Evolutionary conservation across 805 yeast species (phyloP), one percentile per base, ranked within the genome.

Genomic region (Komagataella pastoris): DNA sequence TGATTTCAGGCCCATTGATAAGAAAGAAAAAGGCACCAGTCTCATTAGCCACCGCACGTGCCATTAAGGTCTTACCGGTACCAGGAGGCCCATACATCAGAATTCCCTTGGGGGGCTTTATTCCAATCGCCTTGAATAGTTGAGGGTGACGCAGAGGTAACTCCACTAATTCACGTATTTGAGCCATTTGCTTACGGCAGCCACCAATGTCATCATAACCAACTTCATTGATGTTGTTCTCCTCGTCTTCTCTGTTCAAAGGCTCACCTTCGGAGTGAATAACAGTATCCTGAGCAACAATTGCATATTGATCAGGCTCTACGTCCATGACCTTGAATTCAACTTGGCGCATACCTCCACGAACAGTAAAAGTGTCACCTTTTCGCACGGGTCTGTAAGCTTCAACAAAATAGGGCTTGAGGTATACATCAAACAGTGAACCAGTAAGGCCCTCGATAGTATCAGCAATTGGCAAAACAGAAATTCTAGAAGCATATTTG

Each of bases 141-240:
- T 93, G 98, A 50, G 99, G 99, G 69, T 93, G 99, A 74, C 99
- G 86, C 63, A 93, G 78, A 23, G 99, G 99, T 69, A 93, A 79
- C 74, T 93, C 99, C 56, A 93, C 99, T 75, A 93, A 78, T 74
- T 93, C 99, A 74, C 99, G 84, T 65, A 93, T 91, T 73, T 93
- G 99, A 47, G 99, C 99, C 96, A 93, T 90, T 73, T 93, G 99
- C 72, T 91, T 93, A 73, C 96, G 86, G 73, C 97, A 89, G 51
- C 99, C 99, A 69, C 99, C 99, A 67, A 93, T 91, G 62, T 93
- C 99, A 68, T 93, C 99, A 68, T 93, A 93, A 61, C 99, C 99
- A 54, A 93, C 98, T 58, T 93, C 99, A 62, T 86, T 89, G 69
- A 93, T 78, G 69, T 86, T 91, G 69, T 88, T 89, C 73, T 93